Evolutionary conservation across 2,329 filamentous ascomycete species (phyloP), one percentile per base, ranked within the genome.

Genomic region (Trichoderma atroviride): DNA sequence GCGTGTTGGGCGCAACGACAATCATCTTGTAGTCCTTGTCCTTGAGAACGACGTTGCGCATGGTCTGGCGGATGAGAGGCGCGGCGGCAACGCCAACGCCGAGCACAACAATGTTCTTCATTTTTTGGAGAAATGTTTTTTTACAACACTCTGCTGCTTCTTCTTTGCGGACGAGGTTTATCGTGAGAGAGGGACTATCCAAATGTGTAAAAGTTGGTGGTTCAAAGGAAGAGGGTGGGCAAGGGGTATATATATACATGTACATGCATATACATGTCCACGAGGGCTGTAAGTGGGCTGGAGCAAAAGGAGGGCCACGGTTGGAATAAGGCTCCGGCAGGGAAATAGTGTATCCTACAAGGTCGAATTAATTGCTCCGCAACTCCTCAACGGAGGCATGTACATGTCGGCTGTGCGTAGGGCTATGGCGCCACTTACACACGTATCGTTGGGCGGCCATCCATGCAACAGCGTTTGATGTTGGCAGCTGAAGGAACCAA

Each of bases 51-150:
- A 78, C 78, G 71, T 81, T 80, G 68, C 83, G 81, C 74, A 86
- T 81, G 35, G 85, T 81, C 74, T 85, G 83, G 75, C 86, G 85
- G 59, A 85, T 82, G 43, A 85, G 72, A 22, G 83, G 81, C 58
- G 85, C 73, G 70, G 84, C 84, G 50, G 81, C 79, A 52, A 81
- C 75, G 75, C 83, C 83, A 40, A 83, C 83, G 40, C 86, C 86
- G 5, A 87, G 80, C 62, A 87, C 78, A 52, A 87, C 81, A 62
- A 87, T 79, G 37, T 80, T 82, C 57, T 70, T 70, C 63, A 61
- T 60, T 40, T 37, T 29, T 59, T 24, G 11, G 5, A 1, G 19
- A 13, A 31, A 40, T 31, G 2, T 35, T 56, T 65, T 40, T 19
- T n/a, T 13, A 7, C 19, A n/a, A n/a, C n/a, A n/a, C n/a, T n/a